These are phyloP conservation scores for Tillandsia fasciculata DNA, from an alignment of 176 grass and related monocot species.

Conservation along the genomic window DNA sequence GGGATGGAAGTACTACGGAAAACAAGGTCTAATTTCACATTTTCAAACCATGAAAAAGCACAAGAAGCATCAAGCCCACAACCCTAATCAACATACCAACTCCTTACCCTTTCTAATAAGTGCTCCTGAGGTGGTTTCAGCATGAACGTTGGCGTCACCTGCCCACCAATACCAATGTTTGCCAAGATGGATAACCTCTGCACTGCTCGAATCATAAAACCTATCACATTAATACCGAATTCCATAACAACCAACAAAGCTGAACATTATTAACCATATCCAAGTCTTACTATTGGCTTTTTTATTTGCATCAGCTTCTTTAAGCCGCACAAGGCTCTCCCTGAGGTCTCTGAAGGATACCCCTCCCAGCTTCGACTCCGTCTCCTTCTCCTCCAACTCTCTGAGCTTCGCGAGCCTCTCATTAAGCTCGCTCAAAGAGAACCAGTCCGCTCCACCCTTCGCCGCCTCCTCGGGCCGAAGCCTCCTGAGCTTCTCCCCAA, in stretches of 20 bases:
- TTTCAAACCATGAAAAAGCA: constrained; percentile 1
- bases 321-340: not conserved
- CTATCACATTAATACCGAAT: constrained; percentile 12
- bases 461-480: constrained; percentile 38
- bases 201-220: constrained; percentile 18
- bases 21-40: constrained; percentile 10
- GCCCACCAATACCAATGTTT: constrained; percentile 36
- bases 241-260: not conserved
- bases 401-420: constrained; percentile 55
- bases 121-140: constrained; percentile 65
- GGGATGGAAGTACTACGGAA: constrained; percentile 81
- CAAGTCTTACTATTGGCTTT: not conserved
- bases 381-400: constrained; percentile 36
- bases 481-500: constrained; percentile 48
- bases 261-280: not conserved
- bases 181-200: constrained; percentile 8
- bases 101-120: constrained; percentile 65
- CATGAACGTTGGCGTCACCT: constrained; percentile 23
- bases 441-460: constrained; percentile 45
- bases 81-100: not conserved
- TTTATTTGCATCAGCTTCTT: not conserved
- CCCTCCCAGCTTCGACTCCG: not conserved
- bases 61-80: not conserved
- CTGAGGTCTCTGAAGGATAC: not conserved
- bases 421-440: constrained; percentile 66